A percentile compares a stretch with the other conserved stretches of the same genome.
Conservation (phyloP, 106 monocot species). For the Dioscorea zingiberensis region DNA sequence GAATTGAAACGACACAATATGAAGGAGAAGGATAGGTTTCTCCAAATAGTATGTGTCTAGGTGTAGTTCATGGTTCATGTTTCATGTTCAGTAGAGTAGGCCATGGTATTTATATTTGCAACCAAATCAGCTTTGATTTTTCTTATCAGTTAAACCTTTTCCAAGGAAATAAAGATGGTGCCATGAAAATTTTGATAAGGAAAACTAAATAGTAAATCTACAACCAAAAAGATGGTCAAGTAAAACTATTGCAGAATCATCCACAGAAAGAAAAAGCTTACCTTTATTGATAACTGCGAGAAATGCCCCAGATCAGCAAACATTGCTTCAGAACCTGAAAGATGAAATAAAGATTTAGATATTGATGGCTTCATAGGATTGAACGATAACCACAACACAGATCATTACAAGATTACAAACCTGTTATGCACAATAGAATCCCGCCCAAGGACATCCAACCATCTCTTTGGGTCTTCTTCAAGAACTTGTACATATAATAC, state of each 20-base stretch:
- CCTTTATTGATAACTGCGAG: constrained; percentile 86
- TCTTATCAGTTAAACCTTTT: no score
- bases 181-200: no score
- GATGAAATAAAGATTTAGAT: background rate
- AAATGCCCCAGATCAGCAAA: constrained; percentile 99
- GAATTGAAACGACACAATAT: no score
- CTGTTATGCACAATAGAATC: constrained; percentile 89
- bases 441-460: constrained; percentile 99
- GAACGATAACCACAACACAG: background rate
- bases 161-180: no score
- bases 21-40: no score
- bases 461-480: constrained; percentile 78
- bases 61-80: no score
- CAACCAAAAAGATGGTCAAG: background rate
- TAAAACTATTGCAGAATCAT: no score
- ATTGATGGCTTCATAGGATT: background rate
- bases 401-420: constrained; percentile 16
- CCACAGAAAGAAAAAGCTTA: constrained; percentile 1
- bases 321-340: constrained; percentile 97
- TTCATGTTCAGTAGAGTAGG: no score
- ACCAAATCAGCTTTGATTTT: no score
- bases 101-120: no score
- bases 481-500: constrained; percentile 91
- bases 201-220: background rate
- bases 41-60: no score